Conservation (phyloP, 2,329 filamentous ascomycete genomes). For the Colletotrichum eleusines region DNA sequence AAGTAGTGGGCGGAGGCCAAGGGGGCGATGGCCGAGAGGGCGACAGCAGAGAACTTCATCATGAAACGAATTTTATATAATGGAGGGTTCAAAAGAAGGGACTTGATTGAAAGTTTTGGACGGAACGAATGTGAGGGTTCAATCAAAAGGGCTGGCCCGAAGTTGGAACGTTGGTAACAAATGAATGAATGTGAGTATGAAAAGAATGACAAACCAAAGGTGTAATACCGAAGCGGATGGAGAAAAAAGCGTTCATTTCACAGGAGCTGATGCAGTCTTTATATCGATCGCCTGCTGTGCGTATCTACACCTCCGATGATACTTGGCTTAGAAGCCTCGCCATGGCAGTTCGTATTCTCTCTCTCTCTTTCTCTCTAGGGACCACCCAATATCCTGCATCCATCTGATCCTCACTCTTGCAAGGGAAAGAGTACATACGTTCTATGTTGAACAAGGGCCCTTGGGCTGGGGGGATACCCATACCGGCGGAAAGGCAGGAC, state of each 20-base stretch:
- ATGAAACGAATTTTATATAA: neutral
- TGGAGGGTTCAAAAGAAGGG: too few species aligned
- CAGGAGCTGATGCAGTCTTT: neutral
- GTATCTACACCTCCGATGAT: neutral
- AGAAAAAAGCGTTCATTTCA: neutral
- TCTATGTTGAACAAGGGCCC: neutral
- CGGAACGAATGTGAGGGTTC: neutral
- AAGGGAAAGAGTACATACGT: neutral
- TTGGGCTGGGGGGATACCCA: neutral
- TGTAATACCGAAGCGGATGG: neutral
- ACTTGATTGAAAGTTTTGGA: too few species aligned
- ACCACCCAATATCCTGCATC: neutral
- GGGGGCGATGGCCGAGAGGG: slow-evolving; percentile 43
- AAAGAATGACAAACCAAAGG: neutral
- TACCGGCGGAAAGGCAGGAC: neutral
- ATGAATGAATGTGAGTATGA: neutral
- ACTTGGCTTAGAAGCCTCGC: neutral
- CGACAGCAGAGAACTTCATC: slow-evolving; percentile 44
- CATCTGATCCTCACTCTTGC: neutral
- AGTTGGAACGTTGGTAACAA: neutral
- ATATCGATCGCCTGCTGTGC: neutral
- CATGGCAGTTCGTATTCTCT: neutral
- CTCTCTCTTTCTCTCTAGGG: neutral
- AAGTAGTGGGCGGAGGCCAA: slow-evolving; percentile 48
- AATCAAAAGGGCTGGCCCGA: neutral